phyloP scores from a whole-genome alignment of 1,284 basidiomycete genomes.

The Pseudozyma hubeiensis region DNA sequence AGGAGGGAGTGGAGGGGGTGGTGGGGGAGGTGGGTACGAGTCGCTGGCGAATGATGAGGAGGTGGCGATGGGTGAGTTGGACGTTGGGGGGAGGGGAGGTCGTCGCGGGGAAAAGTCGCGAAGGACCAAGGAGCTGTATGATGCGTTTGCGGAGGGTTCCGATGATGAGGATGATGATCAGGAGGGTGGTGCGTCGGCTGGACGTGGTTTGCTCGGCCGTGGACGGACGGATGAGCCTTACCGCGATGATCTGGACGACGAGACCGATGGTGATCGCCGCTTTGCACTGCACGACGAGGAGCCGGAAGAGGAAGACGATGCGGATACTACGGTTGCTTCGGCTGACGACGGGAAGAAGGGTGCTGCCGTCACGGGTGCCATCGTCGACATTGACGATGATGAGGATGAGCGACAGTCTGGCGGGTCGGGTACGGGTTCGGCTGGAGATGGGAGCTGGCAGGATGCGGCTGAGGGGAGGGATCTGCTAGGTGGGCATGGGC shows the following conservation, averaged over 20 bases:
- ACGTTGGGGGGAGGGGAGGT: conserved; percentile 37
- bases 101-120: conserved; percentile 32
- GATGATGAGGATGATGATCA: conserved; percentile 64
- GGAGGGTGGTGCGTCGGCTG: conserved; percentile 11
- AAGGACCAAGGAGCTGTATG: conserved; percentile 69
- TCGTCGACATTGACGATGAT: conserved; percentile 31
- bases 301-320: conserved; percentile 27
- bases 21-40: conserved; percentile 73
- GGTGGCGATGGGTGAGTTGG: conserved; percentile 66
- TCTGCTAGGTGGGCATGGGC: conserved; percentile 18
- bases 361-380: conserved; percentile 3
- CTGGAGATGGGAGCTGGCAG: conserved; percentile 43
- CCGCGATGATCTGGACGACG: conserved; percentile 36
- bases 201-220: conserved; percentile 20
- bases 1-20: conserved; percentile 27
- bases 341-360: not conserved
- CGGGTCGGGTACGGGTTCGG: conserved; percentile 10
- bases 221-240: conserved; percentile 29
- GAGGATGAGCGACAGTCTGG: conserved; percentile 5
- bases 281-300: conserved; percentile 38
- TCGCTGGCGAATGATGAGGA: conserved; percentile 78
- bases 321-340: conserved; percentile 2
- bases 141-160: conserved; percentile 69
- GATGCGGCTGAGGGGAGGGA: conserved; percentile 42
- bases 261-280: conserved; percentile 30